Conservation (phyloP, 2,329 filamentous ascomycete species). For the Exutisphaerella laricina region DNA sequence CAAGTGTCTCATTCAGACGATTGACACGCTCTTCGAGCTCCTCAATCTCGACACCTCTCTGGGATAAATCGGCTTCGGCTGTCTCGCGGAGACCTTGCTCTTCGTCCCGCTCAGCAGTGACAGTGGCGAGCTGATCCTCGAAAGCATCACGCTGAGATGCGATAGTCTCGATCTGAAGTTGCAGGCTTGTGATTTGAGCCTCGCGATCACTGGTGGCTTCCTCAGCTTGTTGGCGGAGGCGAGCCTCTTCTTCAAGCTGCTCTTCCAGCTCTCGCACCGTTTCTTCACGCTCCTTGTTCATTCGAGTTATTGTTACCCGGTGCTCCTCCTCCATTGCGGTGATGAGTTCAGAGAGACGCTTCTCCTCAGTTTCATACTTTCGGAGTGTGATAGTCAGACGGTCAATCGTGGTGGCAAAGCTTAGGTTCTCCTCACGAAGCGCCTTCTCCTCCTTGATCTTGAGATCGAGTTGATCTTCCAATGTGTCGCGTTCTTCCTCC, state of each 20-base stretch:
- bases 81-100: slow-evolving; percentile 32
- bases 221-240: slow-evolving; percentile 37
- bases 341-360: slow-evolving; percentile 35
- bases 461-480: slow-evolving; percentile 22
- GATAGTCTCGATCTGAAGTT: slow-evolving; percentile 34
- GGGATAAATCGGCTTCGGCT: slow-evolving; percentile 36
- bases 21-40: slow-evolving; percentile 36
- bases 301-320: slow-evolving; percentile 31
- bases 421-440: slow-evolving; percentile 27
- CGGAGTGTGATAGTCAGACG: slow-evolving; percentile 37
- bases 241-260: slow-evolving; percentile 35
- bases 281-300: slow-evolving; percentile 37
- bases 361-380: slow-evolving; percentile 37
- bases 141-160: slow-evolving; percentile 35
- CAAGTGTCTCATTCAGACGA: slow-evolving; percentile 30
- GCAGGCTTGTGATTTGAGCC: slow-evolving; percentile 36
- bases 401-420: slow-evolving; percentile 34
- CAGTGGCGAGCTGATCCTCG: slow-evolving; percentile 29
- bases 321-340: slow-evolving; percentile 39
- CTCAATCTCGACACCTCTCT: slow-evolving; percentile 34
- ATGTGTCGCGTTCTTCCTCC: slow-evolving; percentile 28
- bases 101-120: slow-evolving; percentile 33
- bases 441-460: slow-evolving; percentile 21
- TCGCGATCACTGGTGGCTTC: slow-evolving; percentile 36
- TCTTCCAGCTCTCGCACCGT: slow-evolving; percentile 35